These are phyloP conservation scores for Incumbomyces lentus DNA, from an alignment of 2,329 filamentous ascomycete species.

Conservation along the genomic window DNA sequence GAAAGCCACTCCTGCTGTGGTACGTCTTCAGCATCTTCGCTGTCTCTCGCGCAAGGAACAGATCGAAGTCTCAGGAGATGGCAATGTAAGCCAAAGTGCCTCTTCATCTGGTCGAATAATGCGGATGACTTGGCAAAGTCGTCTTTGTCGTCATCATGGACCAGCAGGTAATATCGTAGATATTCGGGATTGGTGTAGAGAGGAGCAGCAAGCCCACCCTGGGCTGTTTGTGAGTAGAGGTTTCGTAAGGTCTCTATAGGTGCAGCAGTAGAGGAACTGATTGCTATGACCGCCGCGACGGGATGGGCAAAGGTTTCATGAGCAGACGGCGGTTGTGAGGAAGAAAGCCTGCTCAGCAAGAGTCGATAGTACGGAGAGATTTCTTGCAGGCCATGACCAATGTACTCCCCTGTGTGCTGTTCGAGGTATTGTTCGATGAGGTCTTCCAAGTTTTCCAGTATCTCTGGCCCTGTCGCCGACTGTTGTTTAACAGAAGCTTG, in stretches of 20 bases:
- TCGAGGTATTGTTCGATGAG: slow-evolving; percentile 18
- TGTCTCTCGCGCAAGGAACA: slow-evolving; percentile 75
- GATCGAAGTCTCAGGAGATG: slow-evolving; percentile 80
- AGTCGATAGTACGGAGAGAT: slow-evolving; percentile 74
- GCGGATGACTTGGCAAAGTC: slow-evolving; percentile 83
- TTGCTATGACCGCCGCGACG: slow-evolving; percentile 86
- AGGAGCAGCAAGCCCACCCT: slow-evolving; percentile 62
- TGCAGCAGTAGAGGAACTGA: slow-evolving; percentile 73
- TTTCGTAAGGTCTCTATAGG: slow-evolving; percentile 80
- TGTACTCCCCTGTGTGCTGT: slow-evolving; percentile 12
- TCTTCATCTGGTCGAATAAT: slow-evolving; percentile 97
- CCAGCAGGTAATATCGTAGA: slow-evolving; percentile 86
- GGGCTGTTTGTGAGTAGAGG: slow-evolving; percentile 75
- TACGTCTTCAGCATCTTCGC: slow-evolving; percentile 75
- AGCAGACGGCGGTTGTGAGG: slow-evolving; percentile 63
- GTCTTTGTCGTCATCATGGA: slow-evolving; percentile 92
- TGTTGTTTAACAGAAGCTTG: slow-evolving; percentile 29
- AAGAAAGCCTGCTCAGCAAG: slow-evolving; percentile 74
- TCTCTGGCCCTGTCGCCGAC: slow-evolving; percentile 6
- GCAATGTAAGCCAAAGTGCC: slow-evolving; percentile 92
- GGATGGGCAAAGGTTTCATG: slow-evolving; percentile 94
- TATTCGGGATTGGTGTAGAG: slow-evolving; percentile 87
- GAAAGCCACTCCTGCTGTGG: slow-evolving; percentile 83
- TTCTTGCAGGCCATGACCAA: slow-evolving; percentile 11
- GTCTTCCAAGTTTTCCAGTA: slow-evolving; percentile 18